A percentile compares a stretch with the other conserved stretches of the same genome.
These are phyloP conservation scores for Xylaria hypoxylon DNA, from an alignment of 2,329 filamentous ascomycete species.

Conservation along the genomic window DNA sequence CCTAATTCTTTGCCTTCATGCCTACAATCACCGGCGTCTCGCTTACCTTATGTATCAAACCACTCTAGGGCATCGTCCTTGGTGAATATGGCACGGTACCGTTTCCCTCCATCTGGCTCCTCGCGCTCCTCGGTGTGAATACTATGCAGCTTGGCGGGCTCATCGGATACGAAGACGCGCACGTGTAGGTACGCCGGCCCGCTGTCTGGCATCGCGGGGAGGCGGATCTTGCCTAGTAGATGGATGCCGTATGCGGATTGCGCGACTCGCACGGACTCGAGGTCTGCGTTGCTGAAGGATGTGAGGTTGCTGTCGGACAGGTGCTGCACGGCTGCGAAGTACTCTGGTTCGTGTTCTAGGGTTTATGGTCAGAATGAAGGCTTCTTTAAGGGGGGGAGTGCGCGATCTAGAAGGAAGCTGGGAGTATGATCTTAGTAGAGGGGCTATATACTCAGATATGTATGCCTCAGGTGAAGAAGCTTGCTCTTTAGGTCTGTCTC, in stretches of 20 bases:
- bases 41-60: constrained; percentile 60
- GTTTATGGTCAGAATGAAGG: constrained; percentile 10
- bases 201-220: constrained; percentile 56
- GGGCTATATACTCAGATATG: constrained; percentile 43
- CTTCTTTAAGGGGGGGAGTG: not conserved
- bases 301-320: constrained; percentile 56
- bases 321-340: constrained; percentile 62
- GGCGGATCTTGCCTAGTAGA: constrained; percentile 61
- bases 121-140: constrained; percentile 62
- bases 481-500: constrained; percentile 63
- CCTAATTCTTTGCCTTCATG: not conserved
- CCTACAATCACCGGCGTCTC: not conserved
- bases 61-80: constrained; percentile 62
- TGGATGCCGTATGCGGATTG: constrained; percentile 61
- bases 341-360: constrained; percentile 64
- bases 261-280: constrained; percentile 59
- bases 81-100: constrained; percentile 60
- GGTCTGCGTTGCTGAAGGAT: constrained; percentile 54
- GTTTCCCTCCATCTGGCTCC: constrained; percentile 56
- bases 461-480: constrained; percentile 58
- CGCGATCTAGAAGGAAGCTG: no score
- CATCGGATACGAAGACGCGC: constrained; percentile 58
- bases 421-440: no score
- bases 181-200: constrained; percentile 61
- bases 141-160: constrained; percentile 57